Percentiles rank a stretch among this genome's conserved stretches.
phyloP scores from a whole-genome alignment of 768 basidiomycete genomes.

The Amanita rimosa region DNA sequence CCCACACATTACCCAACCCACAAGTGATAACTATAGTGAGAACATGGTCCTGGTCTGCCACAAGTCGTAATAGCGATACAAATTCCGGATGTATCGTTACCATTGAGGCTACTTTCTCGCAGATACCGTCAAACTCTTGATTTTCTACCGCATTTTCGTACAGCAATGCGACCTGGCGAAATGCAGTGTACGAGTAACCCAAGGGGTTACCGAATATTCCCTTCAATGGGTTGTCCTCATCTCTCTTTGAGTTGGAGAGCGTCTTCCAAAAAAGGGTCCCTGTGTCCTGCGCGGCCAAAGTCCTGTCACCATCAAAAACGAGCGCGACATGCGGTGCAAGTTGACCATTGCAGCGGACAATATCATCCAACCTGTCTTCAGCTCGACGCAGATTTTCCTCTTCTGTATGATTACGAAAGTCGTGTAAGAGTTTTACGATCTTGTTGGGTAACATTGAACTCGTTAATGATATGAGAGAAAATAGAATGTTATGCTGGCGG shows the following conservation, averaged over 20 bases:
- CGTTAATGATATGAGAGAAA: conserved; percentile 8
- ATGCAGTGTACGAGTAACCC: conserved; percentile 14
- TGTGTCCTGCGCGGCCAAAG: conserved; percentile 12
- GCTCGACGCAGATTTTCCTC: conserved; percentile 10
- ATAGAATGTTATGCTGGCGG: conserved; percentile 12
- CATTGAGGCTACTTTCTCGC: conserved; percentile 10
- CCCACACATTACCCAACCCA: conserved; percentile 11
- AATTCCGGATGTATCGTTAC: conserved; percentile 11
- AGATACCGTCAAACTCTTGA: conserved; percentile 9
- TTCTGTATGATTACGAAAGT: conserved; percentile 10
- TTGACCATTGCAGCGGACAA: conserved; percentile 2
- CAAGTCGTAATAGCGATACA: conserved; percentile 7
- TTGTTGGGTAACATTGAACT: conserved; percentile 5
- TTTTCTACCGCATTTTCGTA: conserved; percentile 11
- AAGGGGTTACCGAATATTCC: conserved; percentile 12
- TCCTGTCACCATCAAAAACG: conserved; percentile 15
- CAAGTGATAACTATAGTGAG: conserved; percentile 11
- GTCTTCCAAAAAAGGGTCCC: conserved; percentile 13
- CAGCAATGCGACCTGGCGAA: conserved; percentile 13
- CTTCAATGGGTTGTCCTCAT: conserved; percentile 11
- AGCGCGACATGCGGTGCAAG: conserved; percentile 6
- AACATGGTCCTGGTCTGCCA: conserved; percentile 8
- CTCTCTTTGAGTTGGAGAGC: conserved; percentile 1
- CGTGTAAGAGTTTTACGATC: conserved; percentile 9
- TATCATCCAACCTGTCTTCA: conserved; percentile 9